Base-by-base conservation (phyloP, 176 grass and related monocot species). In the Raddia guianensis region DNA sequence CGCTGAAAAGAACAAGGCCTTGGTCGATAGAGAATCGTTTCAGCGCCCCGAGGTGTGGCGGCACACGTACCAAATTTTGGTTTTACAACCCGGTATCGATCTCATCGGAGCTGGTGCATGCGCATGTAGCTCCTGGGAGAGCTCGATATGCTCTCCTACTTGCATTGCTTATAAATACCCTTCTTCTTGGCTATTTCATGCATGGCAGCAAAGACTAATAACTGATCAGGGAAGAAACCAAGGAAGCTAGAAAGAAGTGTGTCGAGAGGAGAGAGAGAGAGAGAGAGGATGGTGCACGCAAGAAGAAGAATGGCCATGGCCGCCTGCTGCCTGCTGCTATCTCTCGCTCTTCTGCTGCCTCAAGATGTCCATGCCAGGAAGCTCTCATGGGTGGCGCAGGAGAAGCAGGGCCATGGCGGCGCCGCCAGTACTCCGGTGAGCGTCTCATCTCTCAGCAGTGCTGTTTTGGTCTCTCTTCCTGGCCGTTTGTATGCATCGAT, bases 131-230 rank as follows among this genome's bases (percentile, higher is more conserved):
- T 67, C 16, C 21, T 64, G 14, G 11, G 60, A 61, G 69, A 72
- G 18, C 20, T 72, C 13, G 32, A 49, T 40, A 40, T 40, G 4
- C 66, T 44, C 83, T 48, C 3, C 19, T 7, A 14, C 35, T 33
- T 75, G 45, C 27, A 33, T 62, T 35, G 56, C 73, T 54, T 73
- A 67, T 77, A 87, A 66, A 79, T 79, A 83, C 61, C 61, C 60
- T 73, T 45, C 74, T 14, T 73, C 80, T 7, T 32, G 61, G 6
- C 58, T 54, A 13, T 74, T 60, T 61, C 50, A 84, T 40, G 37
- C 50, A 84, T 55, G 9, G 86, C 12, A 59, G 58, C 67, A 32
- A 12, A 48, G 78, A 12, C 1, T 9, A 15, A 27, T 27, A 27
- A 27, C 27, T 44, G 13, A 40, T 40, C 37, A 18, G 7, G 7